Percentiles rank a stretch among this genome's conserved stretches.
Evolutionary conservation across 225 moss, liverwort and hornwort species (phyloP).

Genomic region (Lunularia cruciata): DNA sequence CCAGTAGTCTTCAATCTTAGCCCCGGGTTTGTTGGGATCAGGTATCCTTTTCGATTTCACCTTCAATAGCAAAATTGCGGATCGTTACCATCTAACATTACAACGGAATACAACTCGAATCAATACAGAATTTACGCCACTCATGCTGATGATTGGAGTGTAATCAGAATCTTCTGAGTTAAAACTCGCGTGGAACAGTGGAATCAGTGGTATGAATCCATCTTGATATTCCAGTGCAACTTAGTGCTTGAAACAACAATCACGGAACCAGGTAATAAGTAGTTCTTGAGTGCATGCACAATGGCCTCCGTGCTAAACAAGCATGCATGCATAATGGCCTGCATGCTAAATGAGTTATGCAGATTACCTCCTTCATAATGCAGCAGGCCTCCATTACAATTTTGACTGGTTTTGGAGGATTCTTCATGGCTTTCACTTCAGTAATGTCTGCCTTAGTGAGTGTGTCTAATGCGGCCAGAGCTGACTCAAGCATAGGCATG

Average conservation of each 20-base stretch:
- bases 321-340: too few relatives aligned
- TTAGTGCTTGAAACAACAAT: too few relatives aligned
- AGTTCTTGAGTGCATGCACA: not conserved
- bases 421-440: conserved; percentile 73
- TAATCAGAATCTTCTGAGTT: too few relatives aligned
- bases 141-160: too few relatives aligned
- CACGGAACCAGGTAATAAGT: too few relatives aligned
- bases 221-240: too few relatives aligned
- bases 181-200: too few relatives aligned
- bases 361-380: conserved; percentile 61
- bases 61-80: conserved; percentile 22
- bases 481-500: conserved; percentile 68
- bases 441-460: conserved; percentile 69
- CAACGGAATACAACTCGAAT: too few relatives aligned
- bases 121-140: too few relatives aligned
- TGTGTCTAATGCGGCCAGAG: conserved; percentile 63
- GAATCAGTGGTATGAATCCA: too few relatives aligned
- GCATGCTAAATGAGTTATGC: not conserved
- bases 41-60: conserved; percentile 62
- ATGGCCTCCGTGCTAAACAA: too few relatives aligned
- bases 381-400: conserved; percentile 71
- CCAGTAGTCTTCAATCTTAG: conserved; percentile 68
- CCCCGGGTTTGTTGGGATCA: conserved; percentile 56
- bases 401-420: conserved; percentile 61
- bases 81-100: not conserved